Evolutionary conservation across 306 rosid genomes (phyloP), one percentile per base, ranked within the genome.

Genomic region (Medicago arabica): DNA sequence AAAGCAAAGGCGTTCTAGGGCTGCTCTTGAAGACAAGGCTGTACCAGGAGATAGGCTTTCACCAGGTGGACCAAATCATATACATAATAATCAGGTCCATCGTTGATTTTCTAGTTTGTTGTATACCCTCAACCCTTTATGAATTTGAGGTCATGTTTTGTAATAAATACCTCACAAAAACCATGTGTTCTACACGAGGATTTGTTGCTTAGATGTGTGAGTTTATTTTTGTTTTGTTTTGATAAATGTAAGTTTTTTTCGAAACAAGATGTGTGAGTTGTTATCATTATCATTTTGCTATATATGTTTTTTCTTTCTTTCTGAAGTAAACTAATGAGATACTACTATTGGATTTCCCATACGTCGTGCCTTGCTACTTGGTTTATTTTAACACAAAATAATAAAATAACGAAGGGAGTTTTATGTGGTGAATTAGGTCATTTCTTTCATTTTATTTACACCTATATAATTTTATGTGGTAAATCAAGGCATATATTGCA

Each of bases 61-160:
- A 18, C 88, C 83, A 1, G 81, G 77, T 41, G 88, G 86, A 71
- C 86, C 86, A 44, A 79, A 85, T 10, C 76, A 46, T 18, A 65
- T 60, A 63, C 88, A 85, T 64, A 79, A 85, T 72, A 6, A 74
- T 44, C 69, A 74, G 78, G 69, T 74, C 69, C 78, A 74, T 59
- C 34, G 78, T 34, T 62, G 71, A 62, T 47, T 75, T 47, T n/a
- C 14, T n/a, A 14, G 14, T 1, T 15, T 15, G 2, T 47, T 14
- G 6, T 46, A 7, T 17, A 21, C 5, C 15, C 36, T 23, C 40
- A n/a, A 1, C 21, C 5, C 18, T 1, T 5, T 9, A 23, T 8
- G 34, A 34, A 53, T 71, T 51, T 70, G 3, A 70, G 44, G 25
- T 17, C 17, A 7, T 75, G 31, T 31, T 75, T 36, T 68, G 58